Conservation (phyloP, 1,284 basidiomycete genomes). For the Ustilago loliicola region DNA sequence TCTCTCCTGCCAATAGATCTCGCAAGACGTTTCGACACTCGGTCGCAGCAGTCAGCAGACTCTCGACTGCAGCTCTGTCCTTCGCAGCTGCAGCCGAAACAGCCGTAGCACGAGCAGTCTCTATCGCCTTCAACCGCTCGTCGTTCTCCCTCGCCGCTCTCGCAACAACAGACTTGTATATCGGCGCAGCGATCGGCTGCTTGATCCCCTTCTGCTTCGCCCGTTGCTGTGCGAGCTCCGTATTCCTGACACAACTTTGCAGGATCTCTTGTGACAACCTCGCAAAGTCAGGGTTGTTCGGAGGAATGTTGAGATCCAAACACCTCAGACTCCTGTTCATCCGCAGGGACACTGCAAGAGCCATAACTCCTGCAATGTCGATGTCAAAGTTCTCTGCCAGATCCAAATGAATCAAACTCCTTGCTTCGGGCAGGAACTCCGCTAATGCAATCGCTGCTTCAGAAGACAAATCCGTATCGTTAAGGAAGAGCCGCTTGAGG, state of each 20-base stretch:
- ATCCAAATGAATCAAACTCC: conserved; percentile 84
- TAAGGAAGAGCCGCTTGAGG: conserved; percentile 91
- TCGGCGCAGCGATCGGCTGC: conserved; percentile 61
- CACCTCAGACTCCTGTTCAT: conserved; percentile 87
- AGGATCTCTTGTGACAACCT: conserved; percentile 73
- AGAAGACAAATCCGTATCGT: conserved; percentile 83
- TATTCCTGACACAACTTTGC: conserved; percentile 81
- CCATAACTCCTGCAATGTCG: conserved; percentile 91
- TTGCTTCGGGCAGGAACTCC: conserved; percentile 93
- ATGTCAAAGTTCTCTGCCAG: conserved; percentile 73
- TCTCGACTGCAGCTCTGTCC: conserved; percentile 24
- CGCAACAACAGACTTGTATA: conserved; percentile 64
- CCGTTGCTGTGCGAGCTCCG: conserved; percentile 55
- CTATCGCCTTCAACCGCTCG: conserved; percentile 48
- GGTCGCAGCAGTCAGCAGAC: conserved; percentile 33
- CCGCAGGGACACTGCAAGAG: conserved; percentile 85
- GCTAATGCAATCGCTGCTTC: conserved; percentile 93
- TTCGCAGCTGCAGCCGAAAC: conserved; percentile 26
- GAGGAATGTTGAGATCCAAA: conserved; percentile 89
- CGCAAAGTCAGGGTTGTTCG: conserved; percentile 89
- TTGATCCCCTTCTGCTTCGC: conserved; percentile 56
- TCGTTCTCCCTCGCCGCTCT: conserved; percentile 59
- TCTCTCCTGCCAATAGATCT: conserved; percentile 53
- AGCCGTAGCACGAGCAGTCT: conserved; percentile 37
- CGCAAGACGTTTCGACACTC: conserved; percentile 50